A percentile compares a stretch with the other conserved stretches of the same genome.
phyloP scores from a whole-genome alignment of 805 yeast genomes.

The Ogataea parapolymorpha region DNA sequence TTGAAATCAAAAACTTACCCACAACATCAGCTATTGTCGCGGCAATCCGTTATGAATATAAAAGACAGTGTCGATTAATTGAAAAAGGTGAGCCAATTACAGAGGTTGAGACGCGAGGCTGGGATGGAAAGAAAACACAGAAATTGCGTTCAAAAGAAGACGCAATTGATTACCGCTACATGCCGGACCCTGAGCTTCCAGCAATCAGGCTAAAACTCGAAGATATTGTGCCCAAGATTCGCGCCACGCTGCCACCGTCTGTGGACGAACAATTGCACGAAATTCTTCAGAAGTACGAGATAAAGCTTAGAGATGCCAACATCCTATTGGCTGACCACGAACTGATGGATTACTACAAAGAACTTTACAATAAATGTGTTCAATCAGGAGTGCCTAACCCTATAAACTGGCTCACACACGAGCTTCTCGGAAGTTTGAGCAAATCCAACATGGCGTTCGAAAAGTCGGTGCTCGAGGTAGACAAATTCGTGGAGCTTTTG shows the following conservation, averaged over 20 bases:
- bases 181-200: conserved; percentile 92
- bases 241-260: conserved; percentile 45
- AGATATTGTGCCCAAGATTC: conserved; percentile 41
- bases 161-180: conserved; percentile 83
- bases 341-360: conserved; percentile 51
- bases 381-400: conserved; percentile 39
- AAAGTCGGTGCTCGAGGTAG: conserved; percentile 34
- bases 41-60: conserved; percentile 72
- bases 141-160: conserved; percentile 74
- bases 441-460: conserved; percentile 42
- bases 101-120: conserved; percentile 75
- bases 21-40: conserved; percentile 74
- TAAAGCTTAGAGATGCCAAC: conserved; percentile 72
- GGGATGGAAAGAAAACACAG: conserved; percentile 77
- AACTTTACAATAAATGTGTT: conserved; percentile 35
- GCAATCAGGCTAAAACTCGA: conserved; percentile 43
- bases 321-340: conserved; percentile 52
- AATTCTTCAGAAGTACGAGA: conserved; percentile 50
- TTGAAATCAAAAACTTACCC: conserved; percentile 87
- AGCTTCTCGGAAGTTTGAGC: conserved; percentile 65
- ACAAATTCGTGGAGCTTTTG: conserved; percentile 54
- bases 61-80: conserved; percentile 58
- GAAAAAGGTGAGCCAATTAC: conserved; percentile 29
- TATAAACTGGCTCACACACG: conserved; percentile 82
- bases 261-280: conserved; percentile 57